Conservation (phyloP, 2,329 filamentous ascomycete genomes). For the Alternaria arbusti region DNA sequence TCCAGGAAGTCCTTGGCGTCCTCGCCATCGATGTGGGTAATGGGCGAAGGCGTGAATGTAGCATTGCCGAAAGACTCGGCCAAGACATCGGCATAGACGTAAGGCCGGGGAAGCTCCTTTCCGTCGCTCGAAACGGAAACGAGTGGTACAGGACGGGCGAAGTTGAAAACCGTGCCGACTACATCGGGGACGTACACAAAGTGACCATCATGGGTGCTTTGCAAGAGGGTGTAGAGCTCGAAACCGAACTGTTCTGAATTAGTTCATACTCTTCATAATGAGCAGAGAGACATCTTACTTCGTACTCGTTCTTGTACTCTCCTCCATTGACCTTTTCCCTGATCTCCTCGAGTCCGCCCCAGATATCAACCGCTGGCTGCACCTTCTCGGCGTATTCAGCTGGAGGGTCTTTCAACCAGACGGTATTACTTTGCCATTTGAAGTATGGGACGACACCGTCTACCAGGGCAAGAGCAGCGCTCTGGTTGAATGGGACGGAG, state of each 20-base stretch:
- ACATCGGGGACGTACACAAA: slow-evolving; percentile 63
- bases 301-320: slow-evolving; percentile 51
- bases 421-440: slow-evolving; percentile 55
- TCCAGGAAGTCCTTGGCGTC: slow-evolving; percentile 59
- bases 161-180: slow-evolving; percentile 60
- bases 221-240: slow-evolving; percentile 51
- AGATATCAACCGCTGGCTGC: slow-evolving; percentile 52
- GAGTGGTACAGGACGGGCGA: slow-evolving; percentile 55
- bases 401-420: slow-evolving; percentile 55
- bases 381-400: slow-evolving; percentile 55
- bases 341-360: slow-evolving; percentile 48
- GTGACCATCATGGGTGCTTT: slow-evolving; percentile 69
- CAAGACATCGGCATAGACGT: slow-evolving; percentile 58
- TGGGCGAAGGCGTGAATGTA: slow-evolving; percentile 55
- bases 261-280: not conserved
- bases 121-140: slow-evolving; percentile 66
- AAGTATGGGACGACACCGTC: slow-evolving; percentile 55
- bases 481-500: slow-evolving; percentile 54
- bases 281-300: slow-evolving; percentile 24
- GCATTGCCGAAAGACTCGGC: slow-evolving; percentile 49
- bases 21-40: slow-evolving; percentile 64
- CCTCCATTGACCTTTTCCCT: slow-evolving; percentile 46
- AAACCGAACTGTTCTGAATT: slow-evolving; percentile 36
- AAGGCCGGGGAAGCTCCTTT: slow-evolving; percentile 61
- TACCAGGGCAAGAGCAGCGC: slow-evolving; percentile 49